phyloP scores from a whole-genome alignment of 768 basidiomycete genomes.

The Boletus edulis region DNA sequence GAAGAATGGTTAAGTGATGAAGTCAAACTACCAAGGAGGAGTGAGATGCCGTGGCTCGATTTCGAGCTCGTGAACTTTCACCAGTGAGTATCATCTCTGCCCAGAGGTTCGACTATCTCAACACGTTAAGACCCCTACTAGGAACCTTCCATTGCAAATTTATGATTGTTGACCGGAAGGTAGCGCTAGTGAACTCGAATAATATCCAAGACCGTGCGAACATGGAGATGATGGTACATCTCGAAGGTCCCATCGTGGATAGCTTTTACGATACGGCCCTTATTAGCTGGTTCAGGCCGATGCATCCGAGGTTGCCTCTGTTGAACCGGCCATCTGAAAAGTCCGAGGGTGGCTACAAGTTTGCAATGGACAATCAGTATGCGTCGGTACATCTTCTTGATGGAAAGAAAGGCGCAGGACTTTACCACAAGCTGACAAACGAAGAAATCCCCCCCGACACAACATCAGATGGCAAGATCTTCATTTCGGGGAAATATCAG shows the following conservation, averaged over 20 bases:
- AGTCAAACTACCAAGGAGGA: slow-evolving; percentile 49
- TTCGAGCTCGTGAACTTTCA: slow-evolving; percentile 61
- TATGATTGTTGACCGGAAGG: slow-evolving; percentile 65
- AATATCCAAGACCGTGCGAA: slow-evolving; percentile 62
- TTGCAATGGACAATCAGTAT: slow-evolving; percentile 33
- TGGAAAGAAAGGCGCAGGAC: slow-evolving; percentile 23
- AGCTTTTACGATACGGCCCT: slow-evolving; percentile 68
- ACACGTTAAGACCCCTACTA: slow-evolving; percentile 39
- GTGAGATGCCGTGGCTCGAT: slow-evolving; percentile 59
- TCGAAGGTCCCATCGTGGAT: slow-evolving; percentile 70
- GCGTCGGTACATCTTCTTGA: slow-evolving; percentile 29
- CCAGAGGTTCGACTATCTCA: neutral
- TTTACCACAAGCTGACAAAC: slow-evolving; percentile 19
- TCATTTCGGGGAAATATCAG: slow-evolving; percentile 33
- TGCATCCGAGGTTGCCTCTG: slow-evolving; percentile 46
- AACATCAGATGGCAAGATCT: slow-evolving; percentile 11
- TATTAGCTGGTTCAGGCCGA: slow-evolving; percentile 53
- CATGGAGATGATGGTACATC: slow-evolving; percentile 62
- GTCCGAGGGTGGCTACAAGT: slow-evolving; percentile 37
- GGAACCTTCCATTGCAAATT: slow-evolving; percentile 76
- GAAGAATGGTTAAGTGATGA: slow-evolving; percentile 42
- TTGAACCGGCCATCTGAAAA: slow-evolving; percentile 31
- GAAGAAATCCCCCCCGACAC: slow-evolving; percentile 11
- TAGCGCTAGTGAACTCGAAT: slow-evolving; percentile 63
- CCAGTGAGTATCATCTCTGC: slow-evolving; percentile 22